Conservation (phyloP, 1,284 basidiomycete species). For the Sanghuangporus weigelae region DNA sequence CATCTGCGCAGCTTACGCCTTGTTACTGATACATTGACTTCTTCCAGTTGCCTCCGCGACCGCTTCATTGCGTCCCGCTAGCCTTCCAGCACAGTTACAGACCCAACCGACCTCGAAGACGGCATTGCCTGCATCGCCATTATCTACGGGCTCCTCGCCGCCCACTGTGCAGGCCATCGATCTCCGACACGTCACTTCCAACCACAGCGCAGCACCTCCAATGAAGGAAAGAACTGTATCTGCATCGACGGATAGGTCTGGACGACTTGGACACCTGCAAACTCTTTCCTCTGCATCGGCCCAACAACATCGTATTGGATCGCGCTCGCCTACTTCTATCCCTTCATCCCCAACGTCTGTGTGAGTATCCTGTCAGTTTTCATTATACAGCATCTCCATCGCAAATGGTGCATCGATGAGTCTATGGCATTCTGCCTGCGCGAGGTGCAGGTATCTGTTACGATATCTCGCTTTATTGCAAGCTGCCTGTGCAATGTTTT, state of each 20-base stretch:
- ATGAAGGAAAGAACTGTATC: slow-evolving; percentile 19
- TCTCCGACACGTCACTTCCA: slow-evolving; percentile 8
- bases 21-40: not conserved
- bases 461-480: not conserved
- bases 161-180: not conserved
- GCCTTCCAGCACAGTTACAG: not conserved
- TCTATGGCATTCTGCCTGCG: too few species aligned
- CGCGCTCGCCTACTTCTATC: slow-evolving; percentile 60
- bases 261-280: not conserved
- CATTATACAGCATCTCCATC: slow-evolving; percentile 4
- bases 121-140: not conserved
- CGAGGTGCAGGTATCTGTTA: not conserved
- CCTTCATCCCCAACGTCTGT: slow-evolving; percentile 74
- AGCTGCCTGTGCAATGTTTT: too few species aligned
- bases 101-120: not conserved
- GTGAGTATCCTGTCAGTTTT: slow-evolving; percentile 36
- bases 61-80: not conserved
- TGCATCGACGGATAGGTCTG: slow-evolving; percentile 16
- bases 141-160: not conserved
- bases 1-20: not conserved
- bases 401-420: not conserved
- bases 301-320: slow-evolving; percentile 42
- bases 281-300: slow-evolving; percentile 19
- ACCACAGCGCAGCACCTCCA: slow-evolving; percentile 1
- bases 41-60: not conserved